Evolutionary conservation across 768 basidiomycete genomes (phyloP), one percentile per base, ranked within the genome.

Genomic region (Mycena filopes): DNA sequence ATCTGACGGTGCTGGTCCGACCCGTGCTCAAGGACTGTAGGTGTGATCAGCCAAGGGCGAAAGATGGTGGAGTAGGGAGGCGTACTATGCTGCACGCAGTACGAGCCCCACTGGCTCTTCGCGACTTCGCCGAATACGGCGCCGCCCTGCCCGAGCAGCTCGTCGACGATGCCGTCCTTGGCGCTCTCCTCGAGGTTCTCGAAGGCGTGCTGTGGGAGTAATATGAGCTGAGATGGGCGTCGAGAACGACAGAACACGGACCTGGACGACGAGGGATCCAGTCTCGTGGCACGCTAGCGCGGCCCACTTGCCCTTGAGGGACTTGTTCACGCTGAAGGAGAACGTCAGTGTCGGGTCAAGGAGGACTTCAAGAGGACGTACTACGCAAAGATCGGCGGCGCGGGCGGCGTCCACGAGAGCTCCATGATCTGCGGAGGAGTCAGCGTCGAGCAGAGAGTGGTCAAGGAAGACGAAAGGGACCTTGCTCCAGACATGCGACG

Each of bases 401-500:
- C 92, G 41, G 93, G 93, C 23, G 91, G 83, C 2, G 91, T 91
- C 94, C 94, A 95, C 6, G 89, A 90, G 36, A 95, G 78, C 75
- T 95, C 94, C 94, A 95, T 95, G 71, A 95, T 93, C 90, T 94
- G 56, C 9, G 18, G 55, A 41, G 45, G n/a, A 13, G 23, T 53
- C 65, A 70, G 65, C 71, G 36, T 49, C 54, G 40, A 48, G 21
- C 40, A 40, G 43, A 36, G 21, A 26, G 69, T 23, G 26, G n/a
- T n/a, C n/a, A 62, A 55, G 15, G 16, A n/a, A 36, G 53, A 45
- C 29, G 31, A 25, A 28, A 47, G 8, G 16, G 67, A 92, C 92
- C 84, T 95, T 95, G 79, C 92, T 94, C 93, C 94, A 95, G 33
- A 95, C 94, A 74, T 95, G 94, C 50, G 92, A 93, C 1, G 93